Evolutionary conservation across 179 eudicot genomes (phyloP), one percentile per base, ranked within the genome.

Genomic region (Heliamphora pulchella): DNA sequence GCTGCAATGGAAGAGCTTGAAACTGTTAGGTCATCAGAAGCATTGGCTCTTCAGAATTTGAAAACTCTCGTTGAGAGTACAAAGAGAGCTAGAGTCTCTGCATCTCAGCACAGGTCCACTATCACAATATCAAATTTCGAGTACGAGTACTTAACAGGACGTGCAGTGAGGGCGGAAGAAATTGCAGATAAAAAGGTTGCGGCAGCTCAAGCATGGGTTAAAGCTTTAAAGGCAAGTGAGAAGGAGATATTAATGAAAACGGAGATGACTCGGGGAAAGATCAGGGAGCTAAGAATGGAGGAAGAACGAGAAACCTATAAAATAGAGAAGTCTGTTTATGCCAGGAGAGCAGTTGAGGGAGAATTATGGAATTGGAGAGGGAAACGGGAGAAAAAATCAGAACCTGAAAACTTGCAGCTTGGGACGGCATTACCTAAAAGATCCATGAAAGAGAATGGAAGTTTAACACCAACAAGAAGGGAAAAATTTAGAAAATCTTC

Each of bases 101-200:
- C 82, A 47, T 81, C 91, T 69, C 83, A 82, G 53, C 76, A 80
- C 18, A 87, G 84, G 78, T 83, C 97, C 17, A 88, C 81, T 5
- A 92, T 96, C 71, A 87, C 87, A 4, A 89, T 96, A 81, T 91
- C 99, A 8, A 92, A 77, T 67, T 92, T 90, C 71, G 99, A 96
- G 85, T 92, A 91, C 31, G 92, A 91, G 78, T 96, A 96, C 83
- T 87, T 96, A 70, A 86, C 77, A 46, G 91, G 90, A 54, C 78
- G 83, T 78, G 98, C 98, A 47, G 84, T 41, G 10, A 85, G 78
- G 18, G 97, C 97, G 2, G 82, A 81, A 75, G 90, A 91, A 72
- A 78, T 91, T 81, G 98, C 97, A 57, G 91, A 90, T 64, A 94
- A 90, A 84, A 96, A 94, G 71, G 90, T 91, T n/a, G 93, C 83